Evolutionary conservation across 1,284 basidiomycete genomes (phyloP), one percentile per base, ranked within the genome.

Genomic region (Puccinia hordei): DNA sequence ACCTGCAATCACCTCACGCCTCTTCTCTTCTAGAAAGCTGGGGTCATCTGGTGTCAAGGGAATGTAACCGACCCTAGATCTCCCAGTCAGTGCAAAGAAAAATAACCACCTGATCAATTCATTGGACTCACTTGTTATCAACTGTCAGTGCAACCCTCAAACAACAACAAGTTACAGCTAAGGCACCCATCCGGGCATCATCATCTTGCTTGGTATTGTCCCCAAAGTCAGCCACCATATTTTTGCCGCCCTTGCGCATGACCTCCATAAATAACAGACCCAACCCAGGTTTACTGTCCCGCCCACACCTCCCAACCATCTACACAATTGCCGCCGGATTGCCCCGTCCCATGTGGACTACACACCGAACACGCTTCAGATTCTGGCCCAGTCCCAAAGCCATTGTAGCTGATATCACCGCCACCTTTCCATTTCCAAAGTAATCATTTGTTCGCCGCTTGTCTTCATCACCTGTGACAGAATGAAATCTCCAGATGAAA

Each of bases 311-410:
- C 33, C 73, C 73, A 41, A 61, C 17, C 73, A 74, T 74, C 73
- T 74, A 57, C 15, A n/a, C 41, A 12, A 73, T 73, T 59, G 72
- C 33, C 44, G 55, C 38, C n/a, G 72, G 72, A 44, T 73, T 53
- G 35, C 53, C 57, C 41, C 53, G 72, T 19, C 72, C 53, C 17
- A 73, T 35, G 12, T 57, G 53, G 17, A 73, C 72, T 9, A 73
- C 72, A 55, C 53, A 59, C 27, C 13, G 3, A 0, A 69, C 66
- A 1, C 66, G 10, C 35, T 46, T 69, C 73, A 55, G 61, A 19
- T 74, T 61, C 12, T 74, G 73, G 24, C 53, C 73, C 51, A 74
- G 41, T 35, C 73, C 73, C 22, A 74, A 55, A 19, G 73, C 73
- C 38, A 44, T 74, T 0, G 73, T 74, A 19, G 55, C 41, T 12